A percentile compares a stretch with the other conserved stretches of the same genome.
Evolutionary conservation across 2,329 filamentous ascomycete genomes (phyloP).

Genomic region (Monosporascus sp.): DNA sequence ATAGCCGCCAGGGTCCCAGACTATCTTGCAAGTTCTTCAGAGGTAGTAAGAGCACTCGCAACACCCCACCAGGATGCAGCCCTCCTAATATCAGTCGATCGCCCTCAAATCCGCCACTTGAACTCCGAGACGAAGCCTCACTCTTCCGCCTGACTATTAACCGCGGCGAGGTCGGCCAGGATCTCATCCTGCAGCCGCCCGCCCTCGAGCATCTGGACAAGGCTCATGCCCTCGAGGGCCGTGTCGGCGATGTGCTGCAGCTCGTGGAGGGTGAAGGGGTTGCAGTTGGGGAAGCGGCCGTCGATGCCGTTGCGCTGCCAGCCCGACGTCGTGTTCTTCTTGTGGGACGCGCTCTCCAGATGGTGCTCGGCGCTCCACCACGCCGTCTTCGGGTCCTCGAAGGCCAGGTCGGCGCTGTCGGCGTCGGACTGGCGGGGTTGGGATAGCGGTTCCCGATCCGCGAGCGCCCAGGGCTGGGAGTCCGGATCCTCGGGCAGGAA

Average conservation of each 20-base stretch:
- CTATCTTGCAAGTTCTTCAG: too few relatives aligned
- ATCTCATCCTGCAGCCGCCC: not conserved
- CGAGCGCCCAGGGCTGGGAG: constrained; percentile 11
- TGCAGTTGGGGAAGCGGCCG: constrained; percentile 39
- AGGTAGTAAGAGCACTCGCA: too few relatives aligned
- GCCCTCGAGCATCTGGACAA: constrained; percentile 2
- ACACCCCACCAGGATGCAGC: too few relatives aligned
- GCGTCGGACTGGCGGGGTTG: constrained; percentile 25
- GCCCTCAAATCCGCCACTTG: too few relatives aligned
- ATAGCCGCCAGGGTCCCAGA: too few relatives aligned
- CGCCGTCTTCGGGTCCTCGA: not conserved
- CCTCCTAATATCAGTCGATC: too few relatives aligned
- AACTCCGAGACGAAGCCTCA: too few relatives aligned
- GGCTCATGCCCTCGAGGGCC: constrained; percentile 37
- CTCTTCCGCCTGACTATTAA: too few relatives aligned
- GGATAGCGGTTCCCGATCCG: constrained; percentile 17
- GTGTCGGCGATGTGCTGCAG: constrained; percentile 40
- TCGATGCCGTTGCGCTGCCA: constrained; percentile 38
- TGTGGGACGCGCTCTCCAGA: constrained; percentile 12
- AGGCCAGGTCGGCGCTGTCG: too few relatives aligned
- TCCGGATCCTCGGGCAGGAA: constrained; percentile 24
- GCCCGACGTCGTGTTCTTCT: constrained; percentile 32
- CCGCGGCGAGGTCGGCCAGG: too few relatives aligned
- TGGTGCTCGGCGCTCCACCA: not conserved
- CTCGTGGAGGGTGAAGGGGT: constrained; percentile 37